Base-by-base conservation (phyloP, 192 early-diverging fungal species). In the Phycomyces blakesleeanus region DNA sequence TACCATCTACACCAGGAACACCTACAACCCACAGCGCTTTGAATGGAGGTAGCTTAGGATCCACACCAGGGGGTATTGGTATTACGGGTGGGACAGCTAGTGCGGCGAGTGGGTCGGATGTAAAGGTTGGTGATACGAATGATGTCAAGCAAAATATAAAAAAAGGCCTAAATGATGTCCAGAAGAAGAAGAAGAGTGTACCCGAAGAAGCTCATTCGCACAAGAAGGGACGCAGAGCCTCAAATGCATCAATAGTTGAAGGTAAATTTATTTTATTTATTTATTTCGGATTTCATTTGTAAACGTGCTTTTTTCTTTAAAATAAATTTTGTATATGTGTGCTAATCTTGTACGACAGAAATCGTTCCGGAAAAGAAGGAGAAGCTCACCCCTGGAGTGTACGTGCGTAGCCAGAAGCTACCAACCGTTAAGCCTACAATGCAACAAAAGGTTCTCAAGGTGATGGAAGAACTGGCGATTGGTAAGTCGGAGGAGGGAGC, bases 331-430 rank as follows among this genome's bases (percentile, higher is more conserved):
- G n/a, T n/a, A n/a, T n/a, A n/a, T n/a, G n/a, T n/a, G n/a, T n/a
- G n/a, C 24, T 47, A 42, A 47, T 41, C 2, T 47, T 60, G 14
- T 12, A 3, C 20, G 5, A 47, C 24, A 59, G 54, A 52, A 53
- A 51, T 64, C 8, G 47, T 55, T 26, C 63, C 52, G 29, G 77
- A 72, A 49, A 78, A 76, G 66, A 80, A 76, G 53, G 81, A 81
- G 38, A 84, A 85, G 50, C 55, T 84, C 44, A 77, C 81, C 14
- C 80, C 83, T 18, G 89, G 89, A 15, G 85, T 85, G 0, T 87
- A 78, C 40, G 66, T 87, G 15, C 80, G 87, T 25, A 84, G 85
- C 41, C 76, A 84, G 63, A 82, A 81, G 60, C 77, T 86, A 21
- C 64, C 84, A 3, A 55, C 72, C 7, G 70, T 82, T 12, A 87